Evolutionary conservation across 371 early-diverging fungal species (phyloP).

Genomic region (Mortierella sp.): DNA sequence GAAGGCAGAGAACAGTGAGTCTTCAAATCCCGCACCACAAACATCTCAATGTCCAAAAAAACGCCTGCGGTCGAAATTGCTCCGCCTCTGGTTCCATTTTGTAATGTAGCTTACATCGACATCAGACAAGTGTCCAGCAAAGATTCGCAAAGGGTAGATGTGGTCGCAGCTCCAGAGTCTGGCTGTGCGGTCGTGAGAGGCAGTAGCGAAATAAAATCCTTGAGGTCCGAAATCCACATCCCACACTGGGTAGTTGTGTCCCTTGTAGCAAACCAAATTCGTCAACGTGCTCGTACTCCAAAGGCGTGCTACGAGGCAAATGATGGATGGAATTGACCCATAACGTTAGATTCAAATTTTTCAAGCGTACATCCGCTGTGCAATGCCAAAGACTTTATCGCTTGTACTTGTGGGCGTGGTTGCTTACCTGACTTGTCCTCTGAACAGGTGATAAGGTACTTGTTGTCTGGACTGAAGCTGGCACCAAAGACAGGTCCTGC

Average conservation of each 20-base stretch:
- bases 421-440: constrained; percentile 94
- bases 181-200: constrained; percentile 97
- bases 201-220: constrained; percentile 98
- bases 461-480: constrained; percentile 91
- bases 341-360: neutral
- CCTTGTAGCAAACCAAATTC: constrained; percentile 95
- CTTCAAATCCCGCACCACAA: neutral
- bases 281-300: constrained; percentile 96
- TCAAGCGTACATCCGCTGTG: neutral
- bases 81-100: neutral
- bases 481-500: constrained; percentile 96
- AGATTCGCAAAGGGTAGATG: constrained; percentile 95
- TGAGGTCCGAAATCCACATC: constrained; percentile 91
- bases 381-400: neutral
- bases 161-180: constrained; percentile 98
- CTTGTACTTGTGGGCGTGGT: neutral
- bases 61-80: constrained; percentile 4
- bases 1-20: neutral
- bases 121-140: constrained; percentile 98
- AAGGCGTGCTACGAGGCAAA: constrained; percentile 77
- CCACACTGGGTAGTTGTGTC: constrained; percentile 99
- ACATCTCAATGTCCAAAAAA: neutral
- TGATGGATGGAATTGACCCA: neutral
- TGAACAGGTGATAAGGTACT: constrained; percentile 93
- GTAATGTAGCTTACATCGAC: constrained; percentile 87